Conservation (phyloP, 2,329 filamentous ascomycete genomes). For the Aspergillus oerlinghausenensis region DNA sequence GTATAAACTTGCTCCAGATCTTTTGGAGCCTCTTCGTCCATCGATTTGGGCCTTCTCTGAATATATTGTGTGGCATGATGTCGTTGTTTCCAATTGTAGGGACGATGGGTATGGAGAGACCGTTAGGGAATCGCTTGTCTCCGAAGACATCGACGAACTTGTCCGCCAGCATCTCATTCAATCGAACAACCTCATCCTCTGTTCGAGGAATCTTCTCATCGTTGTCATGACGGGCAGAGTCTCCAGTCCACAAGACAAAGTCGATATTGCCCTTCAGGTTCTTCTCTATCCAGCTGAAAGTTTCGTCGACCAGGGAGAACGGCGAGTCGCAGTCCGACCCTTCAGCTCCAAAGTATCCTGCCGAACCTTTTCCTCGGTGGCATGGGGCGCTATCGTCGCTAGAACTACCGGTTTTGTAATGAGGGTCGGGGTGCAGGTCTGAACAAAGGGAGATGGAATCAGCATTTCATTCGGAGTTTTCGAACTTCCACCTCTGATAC, state of each 20-base stretch:
- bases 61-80: conserved; percentile 93
- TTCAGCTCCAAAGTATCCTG: conserved; percentile 79
- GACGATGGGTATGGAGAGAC: conserved; percentile 71
- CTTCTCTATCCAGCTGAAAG: conserved; percentile 79
- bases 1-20: conserved; percentile 83
- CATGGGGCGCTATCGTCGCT: conserved; percentile 67
- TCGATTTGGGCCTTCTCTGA: conserved; percentile 76
- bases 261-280: conserved; percentile 76
- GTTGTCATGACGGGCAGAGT: conserved; percentile 84
- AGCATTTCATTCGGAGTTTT: neutral
- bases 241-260: conserved; percentile 90
- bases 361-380: conserved; percentile 70
- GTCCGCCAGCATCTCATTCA: conserved; percentile 70
- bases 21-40: conserved; percentile 75
- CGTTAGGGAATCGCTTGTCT: conserved; percentile 49
- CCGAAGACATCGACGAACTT: conserved; percentile 74
- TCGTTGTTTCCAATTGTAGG: conserved; percentile 97
- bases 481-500: conserved; percentile 1
- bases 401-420: conserved; percentile 75
- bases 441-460: conserved; percentile 34
- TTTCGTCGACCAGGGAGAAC: conserved; percentile 73
- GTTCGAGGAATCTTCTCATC: conserved; percentile 76
- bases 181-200: conserved; percentile 66
- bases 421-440: conserved; percentile 91
- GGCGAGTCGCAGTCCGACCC: conserved; percentile 87